Evolutionary conservation across 805 yeast genomes (phyloP), one percentile per base, ranked within the genome.

Genomic region (Candida germanica): DNA sequence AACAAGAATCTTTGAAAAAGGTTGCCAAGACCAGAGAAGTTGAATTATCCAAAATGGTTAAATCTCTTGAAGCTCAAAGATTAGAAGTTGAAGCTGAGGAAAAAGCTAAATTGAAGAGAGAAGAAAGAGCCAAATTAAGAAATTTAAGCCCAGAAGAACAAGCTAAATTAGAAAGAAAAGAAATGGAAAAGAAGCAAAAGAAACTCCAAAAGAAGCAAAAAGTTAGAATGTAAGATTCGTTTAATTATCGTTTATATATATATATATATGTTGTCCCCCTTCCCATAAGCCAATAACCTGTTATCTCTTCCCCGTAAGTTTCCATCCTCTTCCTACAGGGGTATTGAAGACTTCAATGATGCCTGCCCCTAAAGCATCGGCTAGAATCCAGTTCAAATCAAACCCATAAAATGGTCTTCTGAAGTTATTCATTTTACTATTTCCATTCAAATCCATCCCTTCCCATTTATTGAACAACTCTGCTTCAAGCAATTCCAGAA

Each of bases 141-240:
- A 72, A 71, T 46, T 63, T 84, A 53, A 70, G 82, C 30, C 82
- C 87, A 42, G 87, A 81, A 51, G 93, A 83, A 56, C 93, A 84
- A 64, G 79, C 79, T 47, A 86, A 83, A 64, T 59, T 75, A 28
- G 91, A 84, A 46, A 80, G 78, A 66, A 86, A 83, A 66, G 87
- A 83, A 59, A 69, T 70, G 47, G 95, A 86, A 49, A 87, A 82
- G 69, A 87, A 80, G 61, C 86, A 81, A 56, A 80, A 87, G 67
- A 85, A 86, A 64, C 64, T 66, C 56, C 73, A 67, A 63, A 80
- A 73, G 61, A 79, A 77, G 62, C 81, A 82, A 61, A 79, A 71
- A 49, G 53, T 61, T 26, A 62, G 60, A 48, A 51, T 57, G 49
- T 61, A 47, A 51, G 10, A 8, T 26, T 30, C 23, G 11, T 17